A percentile compares a stretch with the other conserved stretches of the same genome.
Conservation (phyloP, 805 yeast genomes). For the Hagleromyces aurorensis region DNA sequence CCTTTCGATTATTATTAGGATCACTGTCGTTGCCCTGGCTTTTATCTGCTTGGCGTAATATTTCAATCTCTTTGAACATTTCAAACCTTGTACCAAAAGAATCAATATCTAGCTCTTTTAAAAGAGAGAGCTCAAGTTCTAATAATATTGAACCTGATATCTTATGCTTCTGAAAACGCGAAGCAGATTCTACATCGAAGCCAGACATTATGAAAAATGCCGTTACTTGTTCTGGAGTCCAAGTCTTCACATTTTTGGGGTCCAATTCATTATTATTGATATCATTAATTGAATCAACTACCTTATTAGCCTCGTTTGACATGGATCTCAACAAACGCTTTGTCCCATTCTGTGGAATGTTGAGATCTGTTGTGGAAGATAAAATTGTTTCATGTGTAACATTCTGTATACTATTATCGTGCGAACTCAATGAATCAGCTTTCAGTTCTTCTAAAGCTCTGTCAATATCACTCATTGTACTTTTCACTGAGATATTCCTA, state of each 20-base stretch:
- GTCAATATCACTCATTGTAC: conserved; percentile 65
- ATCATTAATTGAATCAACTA: conserved; percentile 9
- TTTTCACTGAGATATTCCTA: conserved; percentile 37
- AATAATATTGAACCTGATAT: conserved; percentile 81
- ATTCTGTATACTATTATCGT: conserved; percentile 7
- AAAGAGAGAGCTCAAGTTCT: conserved; percentile 74
- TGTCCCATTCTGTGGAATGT: conserved; percentile 3
- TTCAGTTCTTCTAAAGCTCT: conserved; percentile 60
- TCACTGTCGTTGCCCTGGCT: neutral
- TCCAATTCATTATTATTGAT: conserved; percentile 32
- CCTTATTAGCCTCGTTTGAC: conserved; percentile 12
- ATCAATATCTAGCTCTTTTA: conserved; percentile 85
- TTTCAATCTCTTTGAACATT: conserved; percentile 80
- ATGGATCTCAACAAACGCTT: conserved; percentile 11
- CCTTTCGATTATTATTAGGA: conserved; percentile 2
- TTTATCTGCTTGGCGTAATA: conserved; percentile 33
- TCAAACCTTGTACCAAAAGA: conserved; percentile 96
- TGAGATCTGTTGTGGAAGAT: conserved; percentile 16
- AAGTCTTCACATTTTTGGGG: conserved; percentile 44
- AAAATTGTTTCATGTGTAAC: conserved; percentile 14
- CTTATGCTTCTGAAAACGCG: conserved; percentile 77
- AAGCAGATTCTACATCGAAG: conserved; percentile 66
- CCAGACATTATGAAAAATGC: conserved; percentile 66
- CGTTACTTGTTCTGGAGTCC: conserved; percentile 87
- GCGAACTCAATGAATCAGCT: conserved; percentile 20